These are phyloP conservation scores for Dendrocalamus sinicus DNA, from an alignment of 176 grass and related monocot species.

Conservation along the genomic window DNA sequence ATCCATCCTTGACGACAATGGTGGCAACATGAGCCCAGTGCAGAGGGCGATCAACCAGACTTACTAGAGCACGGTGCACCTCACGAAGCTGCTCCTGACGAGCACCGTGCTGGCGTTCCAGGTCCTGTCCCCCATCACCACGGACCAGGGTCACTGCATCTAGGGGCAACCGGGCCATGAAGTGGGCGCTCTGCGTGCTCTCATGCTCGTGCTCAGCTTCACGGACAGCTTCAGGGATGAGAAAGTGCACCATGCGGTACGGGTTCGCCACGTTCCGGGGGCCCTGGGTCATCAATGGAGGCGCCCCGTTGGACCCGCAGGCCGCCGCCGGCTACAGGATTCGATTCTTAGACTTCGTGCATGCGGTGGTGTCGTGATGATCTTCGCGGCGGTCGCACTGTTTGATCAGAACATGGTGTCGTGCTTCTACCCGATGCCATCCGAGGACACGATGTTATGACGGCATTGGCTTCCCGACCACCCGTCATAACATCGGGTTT, in stretches of 20 bases:
- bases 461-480: slow-evolving; percentile 69
- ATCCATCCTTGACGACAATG: background rate
- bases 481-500: slow-evolving; percentile 85
- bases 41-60: slow-evolving; percentile 72
- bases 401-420: slow-evolving; percentile 80
- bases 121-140: slow-evolving; percentile 69
- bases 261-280: slow-evolving; percentile 67
- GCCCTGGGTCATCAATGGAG: slow-evolving; percentile 79
- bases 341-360: slow-evolving; percentile 65
- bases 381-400: slow-evolving; percentile 78
- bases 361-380: slow-evolving; percentile 60
- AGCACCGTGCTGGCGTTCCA: slow-evolving; percentile 87
- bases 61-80: slow-evolving; percentile 81
- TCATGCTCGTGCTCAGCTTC: slow-evolving; percentile 88
- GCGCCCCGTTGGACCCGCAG: slow-evolving; percentile 45
- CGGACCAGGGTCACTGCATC: slow-evolving; percentile 59
- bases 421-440: slow-evolving; percentile 78
- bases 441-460: slow-evolving; percentile 64
- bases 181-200: slow-evolving; percentile 61
- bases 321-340: slow-evolving; percentile 43
- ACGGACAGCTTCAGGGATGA: slow-evolving; percentile 77
- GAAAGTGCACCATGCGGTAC: slow-evolving; percentile 58
- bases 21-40: slow-evolving; percentile 43
- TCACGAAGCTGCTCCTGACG: slow-evolving; percentile 77
- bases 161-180: slow-evolving; percentile 54